phyloP scores from a whole-genome alignment of 176 grass and related monocot genomes.

The Metroxylon sagu region DNA sequence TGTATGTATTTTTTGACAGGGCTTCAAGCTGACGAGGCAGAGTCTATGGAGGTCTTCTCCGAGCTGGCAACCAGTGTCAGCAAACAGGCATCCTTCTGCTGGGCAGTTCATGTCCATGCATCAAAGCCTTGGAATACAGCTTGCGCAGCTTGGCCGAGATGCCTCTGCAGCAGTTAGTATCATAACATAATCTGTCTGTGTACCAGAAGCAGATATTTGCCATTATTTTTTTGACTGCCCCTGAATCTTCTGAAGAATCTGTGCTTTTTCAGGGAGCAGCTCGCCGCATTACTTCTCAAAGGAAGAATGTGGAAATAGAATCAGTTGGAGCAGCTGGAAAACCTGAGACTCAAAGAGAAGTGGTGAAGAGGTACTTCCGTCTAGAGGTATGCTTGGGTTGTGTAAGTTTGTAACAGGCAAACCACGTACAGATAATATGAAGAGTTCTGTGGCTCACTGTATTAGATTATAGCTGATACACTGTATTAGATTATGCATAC shows the following conservation, averaged over 20 bases:
- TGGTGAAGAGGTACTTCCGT: conserved; percentile 54
- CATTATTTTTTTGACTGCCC: no score
- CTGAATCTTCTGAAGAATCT: conserved; percentile 11
- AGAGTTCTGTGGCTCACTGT: no score
- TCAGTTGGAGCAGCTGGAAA: conserved; percentile 58
- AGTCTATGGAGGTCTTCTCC: conserved; percentile 50
- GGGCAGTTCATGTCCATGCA: conserved; percentile 63
- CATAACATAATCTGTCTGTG: neutral
- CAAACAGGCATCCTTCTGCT: conserved; percentile 47
- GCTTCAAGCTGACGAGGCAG: conserved; percentile 67
- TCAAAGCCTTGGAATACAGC: conserved; percentile 65
- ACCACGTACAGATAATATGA: neutral
- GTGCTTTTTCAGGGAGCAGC: conserved; percentile 56
- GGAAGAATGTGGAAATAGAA: conserved; percentile 52
- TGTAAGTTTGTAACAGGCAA: neutral
- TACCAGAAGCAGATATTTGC: no score
- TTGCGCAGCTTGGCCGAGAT: conserved; percentile 61
- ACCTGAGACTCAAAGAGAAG: conserved; percentile 37
- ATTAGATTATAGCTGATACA: neutral
- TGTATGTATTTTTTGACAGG: conserved; percentile 19
- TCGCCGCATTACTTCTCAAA: conserved; percentile 32
- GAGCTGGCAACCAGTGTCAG: conserved; percentile 54
- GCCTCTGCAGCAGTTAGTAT: conserved; percentile 45
- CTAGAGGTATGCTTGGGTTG: conserved; percentile 39
- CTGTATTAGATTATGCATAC: no score